These are phyloP conservation scores for Hanseniaspora vineae DNA, from an alignment of 805 yeast genomes.

Conservation along the genomic window DNA sequence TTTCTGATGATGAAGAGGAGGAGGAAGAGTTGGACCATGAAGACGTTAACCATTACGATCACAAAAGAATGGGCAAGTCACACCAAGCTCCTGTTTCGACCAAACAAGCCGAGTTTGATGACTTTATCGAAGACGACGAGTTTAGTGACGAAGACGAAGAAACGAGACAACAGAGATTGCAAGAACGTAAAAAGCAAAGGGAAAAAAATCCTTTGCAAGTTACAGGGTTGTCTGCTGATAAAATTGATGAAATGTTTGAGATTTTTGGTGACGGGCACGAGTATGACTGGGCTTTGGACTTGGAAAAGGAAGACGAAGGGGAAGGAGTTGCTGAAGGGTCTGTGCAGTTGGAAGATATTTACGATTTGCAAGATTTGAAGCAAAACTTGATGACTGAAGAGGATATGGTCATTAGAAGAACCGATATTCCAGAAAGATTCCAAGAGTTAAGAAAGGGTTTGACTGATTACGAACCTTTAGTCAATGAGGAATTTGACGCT, in stretches of 20 bases:
- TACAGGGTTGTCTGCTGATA: constrained; percentile 68
- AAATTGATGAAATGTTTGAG: constrained; percentile 83
- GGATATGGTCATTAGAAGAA: constrained; percentile 75
- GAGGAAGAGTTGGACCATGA: constrained; percentile 13
- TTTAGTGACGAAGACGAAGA: constrained; percentile 76
- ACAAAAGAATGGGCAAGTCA: constrained; percentile 4
- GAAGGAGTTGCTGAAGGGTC: constrained; percentile 33
- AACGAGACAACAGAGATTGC: constrained; percentile 29
- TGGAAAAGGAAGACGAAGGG: constrained; percentile 57
- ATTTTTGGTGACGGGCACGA: constrained; percentile 96
- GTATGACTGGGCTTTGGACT: constrained; percentile 95
- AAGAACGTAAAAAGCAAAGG: constrained; percentile 28
- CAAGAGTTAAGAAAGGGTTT: constrained; percentile 62
- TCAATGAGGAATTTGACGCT: constrained; percentile 50
- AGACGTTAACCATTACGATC: constrained; percentile 11
- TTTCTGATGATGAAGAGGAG: constrained; percentile 28
- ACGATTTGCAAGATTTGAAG: constrained; percentile 86
- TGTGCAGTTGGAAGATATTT: constrained; percentile 67
- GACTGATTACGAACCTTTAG: constrained; percentile 40
- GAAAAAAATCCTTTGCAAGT: constrained; percentile 44
- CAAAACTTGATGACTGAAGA: constrained; percentile 85
- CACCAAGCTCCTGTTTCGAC: constrained; percentile 22
- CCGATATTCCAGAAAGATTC: constrained; percentile 86
- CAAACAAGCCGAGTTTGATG: constrained; percentile 75
- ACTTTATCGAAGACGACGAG: constrained; percentile 95